A percentile compares a stretch with the other conserved stretches of the same genome.
Evolutionary conservation across 75 land plant genomes (phyloP).

Genomic region (Gnetum montanum): DNA sequence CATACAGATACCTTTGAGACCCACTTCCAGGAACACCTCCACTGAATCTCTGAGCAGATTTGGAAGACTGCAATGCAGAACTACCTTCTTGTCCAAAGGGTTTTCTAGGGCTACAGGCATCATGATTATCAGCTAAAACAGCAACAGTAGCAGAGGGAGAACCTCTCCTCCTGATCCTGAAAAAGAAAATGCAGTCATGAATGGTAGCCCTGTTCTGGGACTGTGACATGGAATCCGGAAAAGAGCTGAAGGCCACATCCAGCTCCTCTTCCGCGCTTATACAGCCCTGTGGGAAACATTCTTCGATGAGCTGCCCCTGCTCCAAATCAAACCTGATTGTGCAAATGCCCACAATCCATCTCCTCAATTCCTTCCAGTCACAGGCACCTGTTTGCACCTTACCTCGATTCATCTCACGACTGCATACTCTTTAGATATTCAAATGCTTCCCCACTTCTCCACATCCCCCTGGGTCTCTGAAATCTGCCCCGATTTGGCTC

Average conservation of each 20-base stretch:
- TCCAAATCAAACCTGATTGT: conserved; percentile 92
- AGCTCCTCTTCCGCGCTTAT: conserved; percentile 72
- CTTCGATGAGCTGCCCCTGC: conserved; percentile 96
- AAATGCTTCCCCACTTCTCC: too few species aligned
- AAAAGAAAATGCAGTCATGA: conserved; percentile 94
- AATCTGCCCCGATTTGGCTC: too few species aligned
- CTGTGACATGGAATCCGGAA: conserved; percentile 97
- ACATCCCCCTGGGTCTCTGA: too few species aligned
- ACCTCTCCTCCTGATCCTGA: conserved; percentile 59
- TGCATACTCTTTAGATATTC: too few species aligned
- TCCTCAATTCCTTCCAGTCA: conserved; percentile 29
- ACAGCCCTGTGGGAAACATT: conserved; percentile 65
- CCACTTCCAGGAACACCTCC: conserved; percentile 43
- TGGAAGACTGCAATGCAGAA: not conserved
- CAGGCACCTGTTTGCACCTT: too few species aligned
- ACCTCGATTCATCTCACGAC: too few species aligned
- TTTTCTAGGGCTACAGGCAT: not conserved
- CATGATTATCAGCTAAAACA: not conserved
- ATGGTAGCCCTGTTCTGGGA: conserved; percentile 61
- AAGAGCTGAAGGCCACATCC: conserved; percentile 83
- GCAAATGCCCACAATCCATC: conserved; percentile 88
- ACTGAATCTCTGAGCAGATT: conserved; percentile 4
- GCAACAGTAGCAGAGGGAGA: not conserved
- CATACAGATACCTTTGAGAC: conserved; percentile 56
- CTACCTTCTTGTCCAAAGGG: not conserved